Conservation (phyloP, 2,329 filamentous ascomycete genomes). For the Sarocladiaceae sp. region DNA sequence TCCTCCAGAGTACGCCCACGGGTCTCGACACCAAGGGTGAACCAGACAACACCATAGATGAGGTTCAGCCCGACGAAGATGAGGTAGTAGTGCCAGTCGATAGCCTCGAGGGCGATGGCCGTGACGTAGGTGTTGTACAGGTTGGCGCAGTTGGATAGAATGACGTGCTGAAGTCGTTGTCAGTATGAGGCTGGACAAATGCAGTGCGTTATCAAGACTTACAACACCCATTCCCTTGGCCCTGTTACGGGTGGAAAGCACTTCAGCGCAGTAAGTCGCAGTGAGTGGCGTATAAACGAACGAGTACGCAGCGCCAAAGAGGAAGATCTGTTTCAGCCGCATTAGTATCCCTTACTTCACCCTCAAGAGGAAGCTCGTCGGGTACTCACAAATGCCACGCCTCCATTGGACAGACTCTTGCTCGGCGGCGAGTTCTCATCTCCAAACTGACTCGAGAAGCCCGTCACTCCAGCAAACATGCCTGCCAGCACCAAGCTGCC, state of each 20-base stretch:
- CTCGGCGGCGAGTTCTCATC: conserved; percentile 25
- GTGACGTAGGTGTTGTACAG: conserved; percentile 26
- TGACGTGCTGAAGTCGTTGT: conserved; percentile 13
- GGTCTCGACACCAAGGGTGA: conserved; percentile 22
- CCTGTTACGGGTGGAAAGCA: conserved; percentile 23
- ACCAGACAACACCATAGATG: conserved; percentile 1
- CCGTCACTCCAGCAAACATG: conserved; percentile 41
- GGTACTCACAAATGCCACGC: conserved; percentile 36
- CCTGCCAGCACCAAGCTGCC: conserved; percentile 39
- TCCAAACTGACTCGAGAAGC: conserved; percentile 34
- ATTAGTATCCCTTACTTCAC: not conserved
- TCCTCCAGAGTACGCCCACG: conserved; percentile 36
- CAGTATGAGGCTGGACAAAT: conserved; percentile 3
- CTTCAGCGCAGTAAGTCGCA: conserved; percentile 29
- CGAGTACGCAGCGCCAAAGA: conserved; percentile 46
- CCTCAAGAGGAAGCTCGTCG: not conserved
- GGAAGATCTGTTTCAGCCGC: conserved; percentile 30
- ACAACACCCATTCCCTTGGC: conserved; percentile 24
- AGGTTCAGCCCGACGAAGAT: conserved; percentile 5
- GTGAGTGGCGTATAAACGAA: conserved; percentile 42
- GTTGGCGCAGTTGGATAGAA: conserved; percentile 24
- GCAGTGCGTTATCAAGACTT: too few species aligned
- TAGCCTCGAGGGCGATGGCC: conserved; percentile 22
- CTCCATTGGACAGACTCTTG: conserved; percentile 31
- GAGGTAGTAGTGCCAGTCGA: conserved; percentile 18